These are phyloP conservation scores for Cronartium quercuum DNA, from an alignment of 1,284 basidiomycete genomes.

Conservation along the genomic window DNA sequence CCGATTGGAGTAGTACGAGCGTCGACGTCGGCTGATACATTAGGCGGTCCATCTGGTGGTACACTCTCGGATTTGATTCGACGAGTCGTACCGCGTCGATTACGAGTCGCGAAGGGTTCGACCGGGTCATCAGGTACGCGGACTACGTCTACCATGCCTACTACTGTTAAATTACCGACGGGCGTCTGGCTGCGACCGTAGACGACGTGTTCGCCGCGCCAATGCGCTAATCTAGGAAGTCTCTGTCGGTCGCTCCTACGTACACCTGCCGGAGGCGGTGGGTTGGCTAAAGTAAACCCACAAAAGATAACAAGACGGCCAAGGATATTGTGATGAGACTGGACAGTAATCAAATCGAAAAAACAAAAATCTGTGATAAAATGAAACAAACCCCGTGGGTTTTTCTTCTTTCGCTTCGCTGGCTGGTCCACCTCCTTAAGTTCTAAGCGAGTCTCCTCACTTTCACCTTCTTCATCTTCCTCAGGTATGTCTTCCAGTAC, in stretches of 20 bases:
- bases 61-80: conserved; percentile 36
- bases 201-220: conserved; percentile 24
- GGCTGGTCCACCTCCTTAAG: background rate
- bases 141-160: conserved; percentile 33
- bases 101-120: conserved; percentile 4
- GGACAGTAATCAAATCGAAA: background rate
- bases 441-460: background rate
- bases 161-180: conserved; percentile 9
- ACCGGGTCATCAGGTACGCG: conserved; percentile 16
- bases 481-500: conserved; percentile 28
- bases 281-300: background rate
- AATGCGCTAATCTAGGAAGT: conserved; percentile 16
- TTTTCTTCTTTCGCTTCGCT: conserved; percentile 5
- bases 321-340: background rate
- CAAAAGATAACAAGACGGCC: background rate
- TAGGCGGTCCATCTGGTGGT: background rate
- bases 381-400: conserved; percentile 9
- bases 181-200: conserved; percentile 20
- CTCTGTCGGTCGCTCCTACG: conserved; percentile 7
- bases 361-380: too few species aligned
- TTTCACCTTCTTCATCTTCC: conserved; percentile 14
- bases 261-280: conserved; percentile 4
- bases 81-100: background rate
- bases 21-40: background rate
- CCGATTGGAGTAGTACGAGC: conserved; percentile 2